Evolutionary conservation across 2,329 filamentous ascomycete species (phyloP).

Genomic region (Blastomyces parvus): DNA sequence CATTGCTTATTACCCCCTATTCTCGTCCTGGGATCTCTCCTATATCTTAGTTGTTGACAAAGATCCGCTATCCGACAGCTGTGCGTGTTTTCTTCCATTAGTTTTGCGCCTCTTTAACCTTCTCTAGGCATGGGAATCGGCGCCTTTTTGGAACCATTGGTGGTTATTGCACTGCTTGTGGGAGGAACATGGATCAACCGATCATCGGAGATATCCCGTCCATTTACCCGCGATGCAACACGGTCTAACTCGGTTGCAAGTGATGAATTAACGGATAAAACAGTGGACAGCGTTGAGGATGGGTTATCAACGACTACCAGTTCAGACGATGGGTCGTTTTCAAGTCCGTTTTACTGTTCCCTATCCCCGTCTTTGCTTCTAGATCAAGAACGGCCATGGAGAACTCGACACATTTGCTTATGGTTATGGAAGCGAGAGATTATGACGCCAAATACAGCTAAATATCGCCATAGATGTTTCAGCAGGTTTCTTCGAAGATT

Average conservation of each 20-base stretch:
- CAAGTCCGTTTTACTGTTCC: constrained; percentile 17
- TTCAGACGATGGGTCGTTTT: neutral
- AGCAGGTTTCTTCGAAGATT: constrained; percentile 57
- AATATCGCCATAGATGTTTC: constrained; percentile 51
- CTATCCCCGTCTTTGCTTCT: constrained; percentile 35
- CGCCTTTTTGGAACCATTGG: constrained; percentile 51
- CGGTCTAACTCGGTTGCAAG: neutral
- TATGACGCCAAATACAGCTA: constrained; percentile 51
- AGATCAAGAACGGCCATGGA: constrained; percentile 40
- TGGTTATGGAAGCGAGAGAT: constrained; percentile 41
- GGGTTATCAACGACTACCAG: neutral
- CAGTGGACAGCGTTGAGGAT: neutral
- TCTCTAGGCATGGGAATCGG: constrained; percentile 43
- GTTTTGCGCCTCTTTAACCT: neutral
- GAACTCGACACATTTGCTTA: constrained; percentile 41
- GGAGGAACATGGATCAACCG: constrained; percentile 56
- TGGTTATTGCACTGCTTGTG: constrained; percentile 51
- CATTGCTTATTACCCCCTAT: neutral
- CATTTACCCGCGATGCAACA: neutral
- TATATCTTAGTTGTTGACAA: neutral
- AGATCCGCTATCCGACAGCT: neutral
- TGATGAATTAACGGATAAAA: constrained; percentile 9
- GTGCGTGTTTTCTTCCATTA: neutral
- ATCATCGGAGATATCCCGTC: constrained; percentile 27
- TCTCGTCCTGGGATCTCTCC: neutral